Base-by-base conservation (phyloP, 768 basidiomycete species). In the Calvatia gigantea region DNA sequence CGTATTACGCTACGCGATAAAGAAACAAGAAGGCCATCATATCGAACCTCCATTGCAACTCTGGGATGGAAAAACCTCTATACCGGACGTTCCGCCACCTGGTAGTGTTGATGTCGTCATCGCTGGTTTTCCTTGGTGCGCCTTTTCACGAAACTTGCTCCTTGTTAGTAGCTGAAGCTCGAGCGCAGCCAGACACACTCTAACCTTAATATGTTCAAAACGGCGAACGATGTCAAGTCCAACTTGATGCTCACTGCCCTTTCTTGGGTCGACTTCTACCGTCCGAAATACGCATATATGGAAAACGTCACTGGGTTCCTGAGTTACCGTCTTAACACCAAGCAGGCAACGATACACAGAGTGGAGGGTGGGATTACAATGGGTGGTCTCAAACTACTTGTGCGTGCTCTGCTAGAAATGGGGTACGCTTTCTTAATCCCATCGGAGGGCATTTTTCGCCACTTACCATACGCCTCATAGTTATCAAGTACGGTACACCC, bases 111-210 rank as follows among this genome's bases (percentile, higher is more conserved):
- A 90, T 48, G 75, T 84, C 27, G 73, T 92, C 12, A 69, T 80
- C 11, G 78, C 84, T 15, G 91, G 91, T 0, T 88, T 92, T 60
- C 91, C 91, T 32, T 93, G 91, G 89, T 86, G 60, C 35, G 61
- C 52, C 9, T 56, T 38, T 9, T 28, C 8, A 9, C 53, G 8
- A 55, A 1, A 15, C 15, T 52, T 44, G 47, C 32, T 46, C 32
- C 37, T 37, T 23, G 0, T 21, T 25, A 11, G 19, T n/a, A 42
- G 41, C 17, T 9, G 8, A 23, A 42, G 9, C n/a, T 41, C 41
- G 17, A 42, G 19, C 12, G 19, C 25, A 42, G 41, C 4, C 89
- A 91, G 67, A 78, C 84, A 2, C 89, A 91, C 62, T 91, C 89
- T 0, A 65, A 67, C 0, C 65, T 91, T 17, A 92, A 92, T 64